phyloP scores from a whole-genome alignment of 306 rosid species.

The Lathyrus tuberosus region DNA sequence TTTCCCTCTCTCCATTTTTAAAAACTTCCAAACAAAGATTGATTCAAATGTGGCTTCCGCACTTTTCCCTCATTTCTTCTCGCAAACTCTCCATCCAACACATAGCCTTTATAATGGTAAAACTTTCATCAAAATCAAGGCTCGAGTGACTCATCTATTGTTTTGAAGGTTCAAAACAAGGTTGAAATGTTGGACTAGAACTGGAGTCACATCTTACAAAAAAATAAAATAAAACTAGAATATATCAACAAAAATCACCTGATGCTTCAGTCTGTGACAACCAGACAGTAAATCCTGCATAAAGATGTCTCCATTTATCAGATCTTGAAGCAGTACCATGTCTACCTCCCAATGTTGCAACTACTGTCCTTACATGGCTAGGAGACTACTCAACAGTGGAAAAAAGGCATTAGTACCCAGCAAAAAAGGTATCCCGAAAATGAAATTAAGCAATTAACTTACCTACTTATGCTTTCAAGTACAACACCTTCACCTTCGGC shows the following conservation, averaged over 20 bases:
- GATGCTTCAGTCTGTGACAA: conserved; percentile 80
- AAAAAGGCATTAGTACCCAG: conserved; percentile 21
- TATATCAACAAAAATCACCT: conserved; percentile 50
- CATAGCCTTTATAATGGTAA: too few relatives aligned
- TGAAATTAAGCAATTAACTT: conserved; percentile 33
- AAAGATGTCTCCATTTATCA: conserved; percentile 80
- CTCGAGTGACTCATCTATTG: too few relatives aligned
- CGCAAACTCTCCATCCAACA: background rate
- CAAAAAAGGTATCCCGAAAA: background rate
- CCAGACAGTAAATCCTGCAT: conserved; percentile 90
- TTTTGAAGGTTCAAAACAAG: too few relatives aligned
- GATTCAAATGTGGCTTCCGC: background rate
- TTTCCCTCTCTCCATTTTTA: background rate
- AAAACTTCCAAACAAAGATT: conserved; percentile 17
- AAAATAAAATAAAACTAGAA: conserved; percentile 12
- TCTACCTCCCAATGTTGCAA: conserved; percentile 80
- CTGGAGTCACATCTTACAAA: too few relatives aligned
- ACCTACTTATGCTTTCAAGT: conserved; percentile 93
- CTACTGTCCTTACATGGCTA: conserved; percentile 79
- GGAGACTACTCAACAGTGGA: conserved; percentile 37
- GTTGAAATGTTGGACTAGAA: too few relatives aligned
- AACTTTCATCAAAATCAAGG: too few relatives aligned
- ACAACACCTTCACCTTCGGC: conserved; percentile 76
- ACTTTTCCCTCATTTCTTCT: background rate
- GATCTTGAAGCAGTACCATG: conserved; percentile 67